Conservation (phyloP, 108 stramenopile genomes). For the Nannochloropsis granulata region DNA sequence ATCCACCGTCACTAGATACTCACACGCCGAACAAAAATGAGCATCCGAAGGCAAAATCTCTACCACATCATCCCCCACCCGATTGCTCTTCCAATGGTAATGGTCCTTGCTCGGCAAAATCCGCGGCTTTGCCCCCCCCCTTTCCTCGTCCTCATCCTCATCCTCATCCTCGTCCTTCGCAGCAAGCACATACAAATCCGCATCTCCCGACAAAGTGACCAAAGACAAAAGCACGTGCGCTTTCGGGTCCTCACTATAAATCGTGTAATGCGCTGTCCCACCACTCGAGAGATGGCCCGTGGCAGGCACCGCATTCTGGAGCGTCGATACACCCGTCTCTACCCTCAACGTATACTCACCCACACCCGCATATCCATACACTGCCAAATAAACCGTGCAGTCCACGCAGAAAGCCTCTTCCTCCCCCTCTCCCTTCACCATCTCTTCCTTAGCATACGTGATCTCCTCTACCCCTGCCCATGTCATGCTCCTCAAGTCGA, state of each 20-base stretch:
- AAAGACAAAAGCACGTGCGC: not conserved
- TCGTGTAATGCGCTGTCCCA: not conserved
- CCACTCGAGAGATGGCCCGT: not conserved
- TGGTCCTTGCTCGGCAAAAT: not conserved
- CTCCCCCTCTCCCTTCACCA: not conserved
- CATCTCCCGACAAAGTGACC: not conserved
- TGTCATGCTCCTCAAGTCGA: not conserved
- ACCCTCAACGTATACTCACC: not conserved
- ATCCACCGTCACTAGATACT: not conserved
- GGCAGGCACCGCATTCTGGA: not conserved
- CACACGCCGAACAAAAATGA: not conserved
- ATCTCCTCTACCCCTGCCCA: constrained; percentile 1
- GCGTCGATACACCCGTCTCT: not conserved
- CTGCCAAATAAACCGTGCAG: constrained; percentile 5
- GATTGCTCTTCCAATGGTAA: not conserved
- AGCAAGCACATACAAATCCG: not conserved
- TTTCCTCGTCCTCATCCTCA: not conserved
- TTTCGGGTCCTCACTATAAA: not conserved
- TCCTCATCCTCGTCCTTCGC: not conserved
- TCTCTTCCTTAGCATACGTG: not conserved
- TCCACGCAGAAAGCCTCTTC: not conserved
- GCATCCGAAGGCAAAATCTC: not conserved
- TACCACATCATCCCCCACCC: not conserved
- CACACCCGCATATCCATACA: not conserved
- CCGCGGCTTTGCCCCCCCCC: not conserved